Conservation (phyloP, 306 rosid genomes). For the Dicorynia guianensis region DNA sequence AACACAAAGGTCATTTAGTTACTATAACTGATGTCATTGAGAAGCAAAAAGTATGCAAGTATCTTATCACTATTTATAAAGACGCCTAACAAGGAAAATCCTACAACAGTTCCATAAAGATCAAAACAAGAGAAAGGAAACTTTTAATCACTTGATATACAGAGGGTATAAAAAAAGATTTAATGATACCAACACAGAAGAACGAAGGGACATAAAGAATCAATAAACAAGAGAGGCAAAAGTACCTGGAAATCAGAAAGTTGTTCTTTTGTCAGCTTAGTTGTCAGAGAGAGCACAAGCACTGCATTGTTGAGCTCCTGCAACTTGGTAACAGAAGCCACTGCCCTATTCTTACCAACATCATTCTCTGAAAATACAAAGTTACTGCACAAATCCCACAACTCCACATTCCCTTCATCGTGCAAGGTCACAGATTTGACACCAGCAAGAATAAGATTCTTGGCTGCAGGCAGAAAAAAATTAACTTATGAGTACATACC, state of each 20-base stretch:
- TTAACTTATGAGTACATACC: background rate
- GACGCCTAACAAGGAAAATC: too few species aligned
- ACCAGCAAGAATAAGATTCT: conserved; percentile 94
- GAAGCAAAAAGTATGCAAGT: too few species aligned
- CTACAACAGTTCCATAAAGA: conserved; percentile 12
- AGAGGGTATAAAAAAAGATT: background rate
- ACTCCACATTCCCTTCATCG: conserved; percentile 81
- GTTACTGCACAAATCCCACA: conserved; percentile 88
- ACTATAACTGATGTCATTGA: background rate
- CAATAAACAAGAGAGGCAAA: background rate
- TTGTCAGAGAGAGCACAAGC: conserved; percentile 64
- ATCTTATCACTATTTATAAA: too few species aligned
- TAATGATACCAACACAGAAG: background rate
- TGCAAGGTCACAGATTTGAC: conserved; percentile 94
- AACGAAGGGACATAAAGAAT: background rate
- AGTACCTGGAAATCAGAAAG: conserved; percentile 82
- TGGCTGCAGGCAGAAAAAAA: conserved; percentile 63
- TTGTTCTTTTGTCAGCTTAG: conserved; percentile 65
- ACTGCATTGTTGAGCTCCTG: conserved; percentile 94
- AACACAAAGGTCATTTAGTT: background rate
- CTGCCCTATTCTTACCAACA: conserved; percentile 86
- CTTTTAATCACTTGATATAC: conserved; percentile 22
- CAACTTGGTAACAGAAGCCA: conserved; percentile 77
- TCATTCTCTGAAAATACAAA: conserved; percentile 80
- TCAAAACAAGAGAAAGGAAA: background rate